Evolutionary conservation across 495 filamentous ascomycete genomes (phyloP), one percentile per base, ranked within the genome.

Genomic region (Aspergillus saccharolyticus): DNA sequence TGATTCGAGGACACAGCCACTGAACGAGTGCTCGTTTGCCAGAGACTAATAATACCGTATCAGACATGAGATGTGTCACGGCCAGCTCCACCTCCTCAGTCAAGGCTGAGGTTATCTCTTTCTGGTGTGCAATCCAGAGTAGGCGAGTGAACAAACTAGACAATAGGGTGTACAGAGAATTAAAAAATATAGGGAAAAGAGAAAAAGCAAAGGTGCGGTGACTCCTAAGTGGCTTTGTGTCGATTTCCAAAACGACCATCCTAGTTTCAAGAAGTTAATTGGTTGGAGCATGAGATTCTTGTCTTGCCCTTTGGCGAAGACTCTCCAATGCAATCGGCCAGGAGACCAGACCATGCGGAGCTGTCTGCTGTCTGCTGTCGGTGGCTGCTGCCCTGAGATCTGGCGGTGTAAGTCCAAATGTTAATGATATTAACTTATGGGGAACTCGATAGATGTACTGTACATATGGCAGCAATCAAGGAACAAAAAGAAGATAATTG

Each of bases 321-420:
- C 44, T 46, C 42, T 45, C 25, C 22, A n/a, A 39, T 39, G 33
- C 33, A 39, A 39, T 39, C 33, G 33, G 33, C 33, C 33, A 39
- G 33, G 33, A n/a, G n/a, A 39, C 33, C 33, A 39, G 33, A 39
- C 33, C 33, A 39, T 39, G 33, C 33, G 14, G 33, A 9, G 33
- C 33, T 10, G 33, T 10, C 33, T 39, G 18, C 4, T 50, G 16
- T 42, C 25, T 28, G 25, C 33, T 24, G 22, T 43, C 42, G 44
- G 22, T 55, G 53, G 24, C 56, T 53, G 58, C 58, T 61, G 53
- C 58, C 58, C 58, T 56, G 58, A 61, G 42, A 57, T 61, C 54
- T 61, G 46, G 59, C 59, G 59, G 59, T 61, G 59, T 61, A 61
- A 57, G 2, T 39, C n/a, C n/a, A 10, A 30, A 30, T 30, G 25